Base-by-base conservation (phyloP, 768 basidiomycete species). In the Amanita thiersii region DNA sequence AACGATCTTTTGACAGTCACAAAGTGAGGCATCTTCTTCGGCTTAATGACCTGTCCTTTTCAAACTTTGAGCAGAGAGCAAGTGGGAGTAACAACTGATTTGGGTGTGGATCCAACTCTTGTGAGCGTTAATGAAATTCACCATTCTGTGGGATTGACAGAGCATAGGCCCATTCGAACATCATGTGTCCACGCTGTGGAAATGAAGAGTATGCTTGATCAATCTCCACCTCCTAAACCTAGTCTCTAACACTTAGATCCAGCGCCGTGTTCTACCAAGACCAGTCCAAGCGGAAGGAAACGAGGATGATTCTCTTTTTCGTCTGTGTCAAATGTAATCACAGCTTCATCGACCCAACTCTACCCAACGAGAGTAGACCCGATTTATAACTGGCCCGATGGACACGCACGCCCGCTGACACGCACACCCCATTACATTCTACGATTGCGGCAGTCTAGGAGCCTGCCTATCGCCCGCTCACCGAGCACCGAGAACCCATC, bases 181-280 rank as follows among this genome's bases (percentile, higher is more conserved):
- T 92, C 40, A 52, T 72, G 29, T 97, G 93, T 63, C 90, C 90
- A 19, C 60, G 69, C 20, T 97, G 92, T 52, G 79, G 80, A 26
- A 68, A 86, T 48, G 78, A 86, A 52, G 88, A 91, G 89, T 91
- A 56, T 51, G 84, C 67, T n/a, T 25, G 25, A 30, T 29, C 20
- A 33, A 17, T 24, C 35, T 20, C 32, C 17, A 20, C 26, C 30
- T 42, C 15, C 18, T 26, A 20, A 30, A 12, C 21, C 15, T 34
- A 28, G 25, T 38, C 31, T 21, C 29, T 35, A 29, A 34, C 25
- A 32, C 26, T 43, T 43, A 14, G 34, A 37, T 47, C n/a, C 54
- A 98, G 93, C 55, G 79, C 89, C 38, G 93, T 98, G 3, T 78
- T 87, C 56, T 98, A 86, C 60, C 94, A 97, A 61, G 94, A 97